Conservation (phyloP, 108 stramenopile species). For the Cyclotella sp. region DNA sequence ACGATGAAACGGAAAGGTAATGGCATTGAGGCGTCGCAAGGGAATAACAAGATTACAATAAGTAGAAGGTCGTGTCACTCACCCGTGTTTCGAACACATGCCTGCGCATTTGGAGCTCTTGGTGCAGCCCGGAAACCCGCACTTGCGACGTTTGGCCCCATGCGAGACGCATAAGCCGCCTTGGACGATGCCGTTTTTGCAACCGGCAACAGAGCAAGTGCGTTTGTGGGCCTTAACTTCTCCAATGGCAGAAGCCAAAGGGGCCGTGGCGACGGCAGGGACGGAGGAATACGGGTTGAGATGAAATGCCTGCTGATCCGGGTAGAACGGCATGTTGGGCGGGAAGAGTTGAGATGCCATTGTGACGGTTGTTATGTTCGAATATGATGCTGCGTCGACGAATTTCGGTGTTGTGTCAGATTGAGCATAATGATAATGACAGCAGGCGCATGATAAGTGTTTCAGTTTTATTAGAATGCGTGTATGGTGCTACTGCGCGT, state of each 20-base stretch:
- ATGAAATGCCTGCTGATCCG: neutral
- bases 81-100: constrained; percentile 23
- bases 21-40: neutral
- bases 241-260: too few species aligned
- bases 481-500: too few species aligned
- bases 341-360: neutral
- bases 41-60: neutral
- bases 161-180: constrained; percentile 24
- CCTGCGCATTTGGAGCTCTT: constrained; percentile 16
- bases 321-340: neutral
- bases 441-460: too few species aligned
- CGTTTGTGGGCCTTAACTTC: constrained; percentile 4
- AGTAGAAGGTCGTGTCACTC: neutral
- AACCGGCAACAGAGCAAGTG: constrained; percentile 15
- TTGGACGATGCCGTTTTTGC: constrained; percentile 23
- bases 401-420: too few species aligned
- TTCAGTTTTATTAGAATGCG: too few species aligned
- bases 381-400: too few species aligned
- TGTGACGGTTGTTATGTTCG: too few species aligned
- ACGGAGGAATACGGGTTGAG: neutral
- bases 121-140: constrained; percentile 14
- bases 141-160: constrained; percentile 24
- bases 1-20: neutral
- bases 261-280: neutral
- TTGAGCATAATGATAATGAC: too few species aligned